Evolutionary conservation across 2,329 filamentous ascomycete genomes (phyloP).

Genomic region (Phyllosticta citriasiana): DNA sequence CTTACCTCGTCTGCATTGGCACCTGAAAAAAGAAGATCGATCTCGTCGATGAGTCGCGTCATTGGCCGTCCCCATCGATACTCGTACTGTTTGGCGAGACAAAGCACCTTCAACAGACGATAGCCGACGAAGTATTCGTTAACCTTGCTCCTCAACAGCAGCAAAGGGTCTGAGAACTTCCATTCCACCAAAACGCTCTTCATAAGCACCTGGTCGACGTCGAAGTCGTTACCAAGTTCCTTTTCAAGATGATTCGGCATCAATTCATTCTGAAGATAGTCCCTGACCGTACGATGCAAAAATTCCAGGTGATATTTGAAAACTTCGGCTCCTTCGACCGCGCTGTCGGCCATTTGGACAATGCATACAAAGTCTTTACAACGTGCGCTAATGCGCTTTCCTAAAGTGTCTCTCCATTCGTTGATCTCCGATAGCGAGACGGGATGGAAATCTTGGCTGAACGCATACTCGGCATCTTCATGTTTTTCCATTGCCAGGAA

Average conservation of each 20-base stretch:
- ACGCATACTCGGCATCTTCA: not conserved
- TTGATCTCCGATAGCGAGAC: not conserved
- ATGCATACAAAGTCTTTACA: not conserved
- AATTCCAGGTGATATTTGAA: not conserved
- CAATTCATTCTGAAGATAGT: not conserved
- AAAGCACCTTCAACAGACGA: too few species aligned
- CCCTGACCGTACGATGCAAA: constrained; percentile 9
- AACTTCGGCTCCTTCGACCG: too few species aligned
- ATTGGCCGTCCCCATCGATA: not conserved
- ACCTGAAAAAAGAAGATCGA: not conserved
- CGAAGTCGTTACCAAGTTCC: too few species aligned
- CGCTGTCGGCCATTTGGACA: not conserved
- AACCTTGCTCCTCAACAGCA: not conserved
- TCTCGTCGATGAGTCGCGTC: not conserved
- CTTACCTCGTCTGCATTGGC: not conserved
- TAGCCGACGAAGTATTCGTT: too few species aligned
- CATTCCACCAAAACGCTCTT: not conserved
- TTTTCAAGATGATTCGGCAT: not conserved
- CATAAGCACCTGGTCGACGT: too few species aligned
- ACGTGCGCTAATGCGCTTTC: not conserved
- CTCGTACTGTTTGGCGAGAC: not conserved
- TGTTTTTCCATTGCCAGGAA: not conserved
- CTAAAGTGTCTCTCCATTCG: not conserved
- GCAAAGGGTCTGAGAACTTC: not conserved
- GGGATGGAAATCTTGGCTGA: not conserved